phyloP scores from a whole-genome alignment of 345 rosid genomes.

The Nephelium lappaceum region DNA sequence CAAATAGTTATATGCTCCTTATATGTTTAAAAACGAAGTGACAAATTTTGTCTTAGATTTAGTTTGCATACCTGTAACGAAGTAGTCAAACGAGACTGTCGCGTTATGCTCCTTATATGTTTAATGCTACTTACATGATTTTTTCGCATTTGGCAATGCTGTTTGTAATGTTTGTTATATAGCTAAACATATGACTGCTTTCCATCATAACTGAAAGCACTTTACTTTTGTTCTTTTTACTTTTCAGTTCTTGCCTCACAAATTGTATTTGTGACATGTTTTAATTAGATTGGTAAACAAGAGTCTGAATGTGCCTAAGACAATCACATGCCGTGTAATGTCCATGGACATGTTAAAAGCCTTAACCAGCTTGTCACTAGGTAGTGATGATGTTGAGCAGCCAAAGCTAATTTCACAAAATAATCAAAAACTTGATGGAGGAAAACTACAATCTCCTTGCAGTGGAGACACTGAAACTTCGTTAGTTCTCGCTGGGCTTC shows the following conservation, averaged over 20 bases:
- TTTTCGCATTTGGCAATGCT: neutral
- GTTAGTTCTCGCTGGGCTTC: slow-evolving; percentile 89
- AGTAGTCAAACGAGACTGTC: neutral
- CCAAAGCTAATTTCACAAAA: slow-evolving; percentile 27
- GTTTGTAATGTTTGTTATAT: slow-evolving; percentile 5
- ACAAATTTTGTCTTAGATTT: no score
- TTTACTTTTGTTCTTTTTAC: neutral
- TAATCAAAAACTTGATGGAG: slow-evolving; percentile 12
- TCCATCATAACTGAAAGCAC: neutral
- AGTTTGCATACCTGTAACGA: neutral
- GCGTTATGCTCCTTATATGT: neutral
- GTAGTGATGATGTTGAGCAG: slow-evolving; percentile 34
- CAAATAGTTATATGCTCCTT: no score
- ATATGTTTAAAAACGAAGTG: no score
- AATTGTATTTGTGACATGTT: slow-evolving; percentile 29
- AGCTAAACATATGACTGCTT: neutral
- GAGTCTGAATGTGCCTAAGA: slow-evolving; percentile 59
- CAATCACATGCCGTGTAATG: slow-evolving; percentile 70
- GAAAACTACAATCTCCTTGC: slow-evolving; percentile 30
- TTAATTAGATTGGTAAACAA: slow-evolving; percentile 66
- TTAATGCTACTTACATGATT: slow-evolving; percentile 15
- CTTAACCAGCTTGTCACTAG: slow-evolving; percentile 41
- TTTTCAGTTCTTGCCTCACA: slow-evolving; percentile 18
- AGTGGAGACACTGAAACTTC: slow-evolving; percentile 37
- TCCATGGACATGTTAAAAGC: slow-evolving; percentile 68